A percentile compares a stretch with the other conserved stretches of the same genome.
These are phyloP conservation scores for Tillandsia leiboldiana DNA, from an alignment of 176 grass and related monocot genomes.

Conservation along the genomic window DNA sequence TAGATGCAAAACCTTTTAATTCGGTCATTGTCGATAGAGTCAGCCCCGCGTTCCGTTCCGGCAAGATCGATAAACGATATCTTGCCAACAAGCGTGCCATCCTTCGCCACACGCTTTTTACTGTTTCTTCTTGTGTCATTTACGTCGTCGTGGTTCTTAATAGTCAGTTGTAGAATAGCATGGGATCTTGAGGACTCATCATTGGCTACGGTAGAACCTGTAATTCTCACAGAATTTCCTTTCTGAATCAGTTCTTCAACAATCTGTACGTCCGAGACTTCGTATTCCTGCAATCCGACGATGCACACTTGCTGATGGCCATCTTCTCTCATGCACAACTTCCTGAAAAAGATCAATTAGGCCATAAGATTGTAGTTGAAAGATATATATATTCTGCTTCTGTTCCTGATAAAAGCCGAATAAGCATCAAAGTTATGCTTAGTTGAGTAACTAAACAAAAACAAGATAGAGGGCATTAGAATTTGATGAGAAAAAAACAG, in stretches of 20 bases:
- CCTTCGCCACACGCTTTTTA: constrained; percentile 18
- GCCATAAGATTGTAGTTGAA: too few relatives aligned
- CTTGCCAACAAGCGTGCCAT: constrained; percentile 40
- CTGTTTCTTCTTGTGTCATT: constrained; percentile 26
- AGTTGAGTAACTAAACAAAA: neutral
- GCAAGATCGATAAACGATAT: constrained; percentile 90
- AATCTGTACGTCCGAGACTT: constrained; percentile 35
- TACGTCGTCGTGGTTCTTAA: constrained; percentile 29
- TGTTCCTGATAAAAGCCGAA: too few relatives aligned
- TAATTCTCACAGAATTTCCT: constrained; percentile 42
- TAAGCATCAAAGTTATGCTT: too few relatives aligned
- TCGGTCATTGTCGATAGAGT: constrained; percentile 57
- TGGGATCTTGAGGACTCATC: constrained; percentile 50
- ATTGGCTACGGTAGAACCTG: constrained; percentile 32
- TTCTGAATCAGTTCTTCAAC: constrained; percentile 32
- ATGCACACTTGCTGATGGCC: constrained; percentile 38
- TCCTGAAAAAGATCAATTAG: constrained; percentile 12
- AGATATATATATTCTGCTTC: too few relatives aligned
- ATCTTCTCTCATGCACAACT: constrained; percentile 50
- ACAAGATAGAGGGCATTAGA: neutral
- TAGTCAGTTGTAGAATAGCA: constrained; percentile 37
- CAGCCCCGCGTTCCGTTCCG: constrained; percentile 64
- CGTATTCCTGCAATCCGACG: constrained; percentile 51
- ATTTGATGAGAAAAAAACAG: neutral
- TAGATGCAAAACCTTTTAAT: constrained; percentile 41